These are phyloP conservation scores for Trifolium subterraneum DNA, from an alignment of 306 rosid species.

Conservation along the genomic window DNA sequence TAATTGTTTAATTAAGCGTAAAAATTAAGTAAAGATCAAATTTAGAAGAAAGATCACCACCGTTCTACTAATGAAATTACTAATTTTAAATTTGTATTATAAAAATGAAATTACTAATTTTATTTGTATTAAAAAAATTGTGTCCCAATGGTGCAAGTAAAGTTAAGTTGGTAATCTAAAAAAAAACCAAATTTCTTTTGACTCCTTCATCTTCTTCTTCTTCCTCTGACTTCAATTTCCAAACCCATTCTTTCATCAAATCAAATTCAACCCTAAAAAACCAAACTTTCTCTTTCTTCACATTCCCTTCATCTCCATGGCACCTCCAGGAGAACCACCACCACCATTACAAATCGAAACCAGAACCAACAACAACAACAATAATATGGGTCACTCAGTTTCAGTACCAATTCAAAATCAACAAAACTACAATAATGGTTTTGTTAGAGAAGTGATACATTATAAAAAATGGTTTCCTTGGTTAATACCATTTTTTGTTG, in stretches of 20 bases:
- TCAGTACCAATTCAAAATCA: constrained; percentile 25
- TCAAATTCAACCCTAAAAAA: background rate
- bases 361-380: constrained; percentile 36
- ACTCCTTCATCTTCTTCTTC: constrained; percentile 11
- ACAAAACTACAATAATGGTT: background rate
- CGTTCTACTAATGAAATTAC: no score
- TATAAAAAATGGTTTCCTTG: constrained; percentile 77
- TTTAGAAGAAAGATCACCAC: no score
- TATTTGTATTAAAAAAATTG: background rate
- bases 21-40: no score
- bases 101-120: no score
- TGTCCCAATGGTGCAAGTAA: constrained; percentile 21
- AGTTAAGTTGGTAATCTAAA: constrained; percentile 18
- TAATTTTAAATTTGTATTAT: background rate
- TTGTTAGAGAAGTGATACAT: constrained; percentile 55
- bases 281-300: background rate
- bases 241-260: background rate
- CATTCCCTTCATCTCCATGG: background rate
- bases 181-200: constrained; percentile 6
- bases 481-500: constrained; percentile 70
- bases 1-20: no score
- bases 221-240: background rate
- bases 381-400: constrained; percentile 61
- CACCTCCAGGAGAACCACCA: background rate
- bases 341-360: constrained; percentile 53